Conservation (phyloP, 2,329 filamentous ascomycete genomes). For the Colletotrichum lentis region DNA sequence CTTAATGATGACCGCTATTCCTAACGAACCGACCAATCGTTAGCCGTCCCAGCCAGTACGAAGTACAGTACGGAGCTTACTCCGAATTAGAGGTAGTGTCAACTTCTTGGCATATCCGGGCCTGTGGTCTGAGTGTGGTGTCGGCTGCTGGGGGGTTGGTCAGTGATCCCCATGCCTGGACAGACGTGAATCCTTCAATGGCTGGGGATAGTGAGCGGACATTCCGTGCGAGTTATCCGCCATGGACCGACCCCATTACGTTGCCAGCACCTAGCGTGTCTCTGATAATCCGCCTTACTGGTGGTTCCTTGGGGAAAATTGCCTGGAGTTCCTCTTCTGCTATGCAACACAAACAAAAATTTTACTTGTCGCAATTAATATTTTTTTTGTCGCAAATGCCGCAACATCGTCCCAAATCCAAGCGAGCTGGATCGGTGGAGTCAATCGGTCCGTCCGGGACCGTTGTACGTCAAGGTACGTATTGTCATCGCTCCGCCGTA, state of each 20-base stretch:
- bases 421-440: constrained; percentile 14
- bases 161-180: constrained; percentile 4
- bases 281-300: neutral
- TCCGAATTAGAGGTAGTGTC: constrained; percentile 10
- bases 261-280: neutral
- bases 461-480: constrained; percentile 3
- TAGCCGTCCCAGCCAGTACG: constrained; percentile 1
- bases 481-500: constrained; percentile 31
- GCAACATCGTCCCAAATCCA: constrained; percentile 18
- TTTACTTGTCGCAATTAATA: neutral
- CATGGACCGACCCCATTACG: neutral
- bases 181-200: constrained; percentile 15
- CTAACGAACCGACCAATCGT: constrained; percentile 6
- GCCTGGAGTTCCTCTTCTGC: neutral
- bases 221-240: constrained; percentile 4
- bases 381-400: constrained; percentile 15
- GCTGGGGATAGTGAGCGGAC: constrained; percentile 6
- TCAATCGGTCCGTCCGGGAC: constrained; percentile 30
- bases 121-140: constrained; percentile 26
- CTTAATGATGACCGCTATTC: constrained; percentile 15
- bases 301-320: no score
- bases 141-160: constrained; percentile 8
- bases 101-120: constrained; percentile 28
- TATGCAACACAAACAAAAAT: neutral
- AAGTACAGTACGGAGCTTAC: constrained; percentile 22